Base-by-base conservation (phyloP, 2,329 filamentous ascomycete species). In the Colletotrichum orchidophilum region DNA sequence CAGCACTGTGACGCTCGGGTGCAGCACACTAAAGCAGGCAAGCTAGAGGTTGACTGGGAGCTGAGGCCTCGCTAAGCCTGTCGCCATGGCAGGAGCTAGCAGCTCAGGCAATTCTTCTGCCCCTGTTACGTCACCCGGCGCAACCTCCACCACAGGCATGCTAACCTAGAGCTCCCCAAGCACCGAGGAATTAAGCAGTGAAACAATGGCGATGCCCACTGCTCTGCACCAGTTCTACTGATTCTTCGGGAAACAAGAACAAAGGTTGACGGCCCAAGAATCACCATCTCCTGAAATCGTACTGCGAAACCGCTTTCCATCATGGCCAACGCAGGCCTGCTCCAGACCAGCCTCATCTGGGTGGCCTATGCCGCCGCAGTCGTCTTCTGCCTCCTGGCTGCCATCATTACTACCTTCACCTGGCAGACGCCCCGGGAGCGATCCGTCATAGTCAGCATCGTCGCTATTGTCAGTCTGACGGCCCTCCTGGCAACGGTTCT, bases 261-360 rank as follows among this genome's bases (percentile, higher is more conserved):
- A 71, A 54, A 49, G 24, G 46, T 24, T 18, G 49, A 33, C 27
- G 24, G 21, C 12, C 31, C 35, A 63, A 57, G 13, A 62, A 54
- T 54, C 39, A 21, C 7, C 33, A 29, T 27, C 27, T 18, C 7
- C 35, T 63, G 26, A 8, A 55, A 39, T 53, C 13, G 24, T 24
- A 53, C 31, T 52, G 54, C 58, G 27, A 53, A 26, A 5, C 24
- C 33, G 27, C 46, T 6, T 63, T 46, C 21, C 46, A 60, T 24
- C 72, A 83, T 83, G 81, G 82, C 82, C 74, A 74, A 81, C 77
- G 85, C 86, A 73, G 87, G 87, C 78, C 86, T 96, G 79, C 90
- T 98, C 73, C 95, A 97, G 81, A 93, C 93, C 66, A 94, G 93
- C 78, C 87, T 98, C 75, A 98, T 98, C 81, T 99, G 96, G 96